Conservation (phyloP, 129 eudicot species). For the Centrapalus pauciflorus region DNA sequence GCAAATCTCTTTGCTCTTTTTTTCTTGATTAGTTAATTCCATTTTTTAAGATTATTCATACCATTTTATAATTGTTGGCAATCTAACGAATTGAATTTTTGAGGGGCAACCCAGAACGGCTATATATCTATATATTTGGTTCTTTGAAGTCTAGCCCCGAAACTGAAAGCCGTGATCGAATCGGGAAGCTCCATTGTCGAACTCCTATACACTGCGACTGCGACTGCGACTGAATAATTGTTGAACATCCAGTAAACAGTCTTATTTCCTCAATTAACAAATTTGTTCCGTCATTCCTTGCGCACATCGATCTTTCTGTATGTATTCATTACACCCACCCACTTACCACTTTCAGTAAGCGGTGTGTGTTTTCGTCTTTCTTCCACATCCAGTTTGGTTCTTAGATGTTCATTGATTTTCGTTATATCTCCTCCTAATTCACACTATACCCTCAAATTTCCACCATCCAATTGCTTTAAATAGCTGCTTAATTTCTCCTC, state of each 20-base stretch:
- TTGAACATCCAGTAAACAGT: neutral
- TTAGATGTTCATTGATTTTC: slow-evolving; percentile 6
- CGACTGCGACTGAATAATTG: neutral
- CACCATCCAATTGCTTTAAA: neutral
- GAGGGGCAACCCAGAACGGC: too few relatives aligned
- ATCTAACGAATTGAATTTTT: too few relatives aligned
- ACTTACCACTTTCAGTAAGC: neutral
- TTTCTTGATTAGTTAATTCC: too few relatives aligned
- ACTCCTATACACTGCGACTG: neutral
- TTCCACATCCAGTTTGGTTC: neutral
- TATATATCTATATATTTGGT: too few relatives aligned
- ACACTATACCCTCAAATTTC: neutral
- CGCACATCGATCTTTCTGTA: neutral
- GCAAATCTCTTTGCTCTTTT: too few relatives aligned
- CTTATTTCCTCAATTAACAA: neutral
- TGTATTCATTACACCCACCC: neutral
- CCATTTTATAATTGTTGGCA: too few relatives aligned
- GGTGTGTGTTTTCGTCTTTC: neutral
- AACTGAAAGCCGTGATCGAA: neutral
- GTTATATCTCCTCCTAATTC: neutral
- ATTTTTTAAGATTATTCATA: too few relatives aligned
- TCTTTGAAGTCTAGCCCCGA: too few relatives aligned
- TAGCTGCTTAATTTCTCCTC: neutral
- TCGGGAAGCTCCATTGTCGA: neutral
- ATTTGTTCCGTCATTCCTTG: neutral